phyloP scores from a whole-genome alignment of 192 early-diverging fungal species.

The Coemansia sp. region DNA sequence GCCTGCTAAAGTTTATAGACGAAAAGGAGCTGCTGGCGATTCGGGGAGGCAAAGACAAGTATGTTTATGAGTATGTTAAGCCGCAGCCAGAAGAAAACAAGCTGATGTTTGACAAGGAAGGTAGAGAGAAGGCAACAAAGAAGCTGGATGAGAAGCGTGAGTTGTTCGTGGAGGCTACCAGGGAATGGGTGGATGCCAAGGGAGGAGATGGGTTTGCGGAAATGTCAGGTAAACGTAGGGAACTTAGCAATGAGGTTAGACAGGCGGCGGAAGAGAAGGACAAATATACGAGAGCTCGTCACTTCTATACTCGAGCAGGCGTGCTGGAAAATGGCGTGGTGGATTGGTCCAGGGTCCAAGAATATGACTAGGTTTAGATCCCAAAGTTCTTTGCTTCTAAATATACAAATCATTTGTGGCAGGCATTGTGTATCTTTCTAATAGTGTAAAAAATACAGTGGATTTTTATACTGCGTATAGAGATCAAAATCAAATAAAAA shows the following conservation, averaged over 20 bases:
- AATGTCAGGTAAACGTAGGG: conserved; percentile 14
- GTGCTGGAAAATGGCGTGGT: conserved; percentile 29
- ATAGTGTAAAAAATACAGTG: no score
- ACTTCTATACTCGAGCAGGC: conserved; percentile 51
- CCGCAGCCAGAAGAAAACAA: conserved; percentile 57
- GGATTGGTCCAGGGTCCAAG: conserved; percentile 47
- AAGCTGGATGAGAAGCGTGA: conserved; percentile 42
- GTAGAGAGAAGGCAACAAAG: conserved; percentile 35
- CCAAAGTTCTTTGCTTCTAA: no score
- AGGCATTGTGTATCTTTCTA: no score
- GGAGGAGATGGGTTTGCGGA: conserved; percentile 35
- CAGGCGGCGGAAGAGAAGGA: conserved; percentile 52
- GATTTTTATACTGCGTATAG: neutral
- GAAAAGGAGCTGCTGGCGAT: conserved; percentile 59
- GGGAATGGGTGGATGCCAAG: conserved; percentile 52
- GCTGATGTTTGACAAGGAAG: conserved; percentile 56
- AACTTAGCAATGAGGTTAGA: conserved; percentile 34
- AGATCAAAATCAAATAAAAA: neutral
- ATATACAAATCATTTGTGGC: no score
- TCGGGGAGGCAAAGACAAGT: conserved; percentile 66
- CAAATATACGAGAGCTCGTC: conserved; percentile 54
- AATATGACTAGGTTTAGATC: neutral
- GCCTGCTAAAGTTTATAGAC: conserved; percentile 66
- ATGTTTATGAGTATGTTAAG: conserved; percentile 58
- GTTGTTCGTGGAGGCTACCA: conserved; percentile 52